phyloP scores from a whole-genome alignment of 352 stramenopile genomes.

The Pythium rishiriense region DNA sequence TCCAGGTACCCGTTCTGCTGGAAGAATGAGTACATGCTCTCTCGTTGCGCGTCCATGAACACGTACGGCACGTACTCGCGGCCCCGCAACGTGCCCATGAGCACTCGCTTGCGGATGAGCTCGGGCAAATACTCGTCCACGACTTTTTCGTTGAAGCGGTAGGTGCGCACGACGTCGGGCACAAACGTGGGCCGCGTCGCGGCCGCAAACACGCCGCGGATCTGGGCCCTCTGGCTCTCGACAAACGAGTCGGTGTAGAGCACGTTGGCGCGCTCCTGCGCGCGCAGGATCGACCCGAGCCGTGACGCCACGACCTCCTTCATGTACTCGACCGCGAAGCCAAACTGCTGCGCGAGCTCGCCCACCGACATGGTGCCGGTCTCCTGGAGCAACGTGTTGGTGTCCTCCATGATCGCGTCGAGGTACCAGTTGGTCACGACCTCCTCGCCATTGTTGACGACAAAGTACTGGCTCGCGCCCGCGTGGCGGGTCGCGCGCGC shows the following conservation, averaged over 20 bases:
- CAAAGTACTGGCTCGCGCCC: conserved; percentile 42
- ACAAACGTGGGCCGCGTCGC: conserved; percentile 71
- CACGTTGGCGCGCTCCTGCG: conserved; percentile 62
- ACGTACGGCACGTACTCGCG: conserved; percentile 80
- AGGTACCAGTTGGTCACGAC: conserved; percentile 81
- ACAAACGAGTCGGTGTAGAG: conserved; percentile 83
- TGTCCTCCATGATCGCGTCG: conserved; percentile 85
- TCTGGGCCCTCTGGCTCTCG: conserved; percentile 53
- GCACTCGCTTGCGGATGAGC: conserved; percentile 49
- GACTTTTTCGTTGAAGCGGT: conserved; percentile 66
- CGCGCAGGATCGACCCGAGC: conserved; percentile 60
- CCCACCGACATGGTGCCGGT: conserved; percentile 65
- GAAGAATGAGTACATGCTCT: conserved; percentile 86
- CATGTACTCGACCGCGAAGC: conserved; percentile 85
- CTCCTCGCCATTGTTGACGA: conserved; percentile 78
- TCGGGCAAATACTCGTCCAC: conserved; percentile 59
- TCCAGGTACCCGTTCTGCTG: conserved; percentile 82
- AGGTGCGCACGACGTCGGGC: conserved; percentile 55
- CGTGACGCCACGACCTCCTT: conserved; percentile 63
- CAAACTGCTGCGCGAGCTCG: conserved; percentile 78
- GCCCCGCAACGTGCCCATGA: conserved; percentile 65
- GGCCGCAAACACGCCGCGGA: conserved; percentile 66
- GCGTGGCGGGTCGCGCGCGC: conserved; percentile 32
- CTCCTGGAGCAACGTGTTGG: conserved; percentile 74
- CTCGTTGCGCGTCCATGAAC: conserved; percentile 72